These are phyloP conservation scores for Lindgomyces ingoldianus DNA, from an alignment of 495 filamentous ascomycete species.

Conservation along the genomic window DNA sequence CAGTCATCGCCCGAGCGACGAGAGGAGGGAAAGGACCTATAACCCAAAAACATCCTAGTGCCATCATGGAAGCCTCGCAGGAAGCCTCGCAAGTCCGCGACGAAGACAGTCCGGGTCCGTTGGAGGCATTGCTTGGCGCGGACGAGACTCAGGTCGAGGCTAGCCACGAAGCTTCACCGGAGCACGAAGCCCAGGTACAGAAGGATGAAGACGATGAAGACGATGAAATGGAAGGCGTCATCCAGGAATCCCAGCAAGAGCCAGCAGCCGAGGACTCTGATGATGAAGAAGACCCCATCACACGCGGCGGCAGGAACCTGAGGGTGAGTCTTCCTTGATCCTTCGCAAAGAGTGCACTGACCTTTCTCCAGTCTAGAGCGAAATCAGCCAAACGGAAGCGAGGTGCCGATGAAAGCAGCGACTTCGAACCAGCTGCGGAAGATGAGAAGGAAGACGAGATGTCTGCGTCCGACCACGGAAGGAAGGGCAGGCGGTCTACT, in stretches of 20 bases:
- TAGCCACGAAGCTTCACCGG: constrained; percentile 28
- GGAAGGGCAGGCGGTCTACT: constrained; percentile 45
- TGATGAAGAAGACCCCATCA: constrained; percentile 52
- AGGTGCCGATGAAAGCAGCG: constrained; percentile 68
- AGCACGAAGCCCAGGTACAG: constrained; percentile 25
- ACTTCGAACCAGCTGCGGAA: constrained; percentile 77
- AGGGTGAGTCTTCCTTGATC: constrained; percentile 24
- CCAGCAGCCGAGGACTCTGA: constrained; percentile 49
- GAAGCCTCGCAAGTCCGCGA: constrained; percentile 37
- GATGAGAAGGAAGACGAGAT: constrained; percentile 66
- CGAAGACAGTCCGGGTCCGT: constrained; percentile 28
- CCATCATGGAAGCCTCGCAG: constrained; percentile 53
- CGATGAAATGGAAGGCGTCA: constrained; percentile 29
- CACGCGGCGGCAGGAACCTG: constrained; percentile 47
- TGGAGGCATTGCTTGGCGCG: constrained; percentile 21
- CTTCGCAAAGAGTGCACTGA: neutral
- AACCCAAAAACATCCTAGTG: constrained; percentile 51
- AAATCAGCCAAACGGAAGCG: constrained; percentile 47
- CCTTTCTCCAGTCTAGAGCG: constrained; percentile 23
- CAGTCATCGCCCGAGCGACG: constrained; percentile 51
- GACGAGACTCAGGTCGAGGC: constrained; percentile 29
- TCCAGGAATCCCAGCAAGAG: constrained; percentile 42
- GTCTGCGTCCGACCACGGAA: constrained; percentile 53
- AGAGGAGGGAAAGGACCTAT: constrained; percentile 66
- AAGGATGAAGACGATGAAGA: constrained; percentile 23